Conservation (phyloP, 73 alveolate genomes). For the Blepharisma stoltei region DNA sequence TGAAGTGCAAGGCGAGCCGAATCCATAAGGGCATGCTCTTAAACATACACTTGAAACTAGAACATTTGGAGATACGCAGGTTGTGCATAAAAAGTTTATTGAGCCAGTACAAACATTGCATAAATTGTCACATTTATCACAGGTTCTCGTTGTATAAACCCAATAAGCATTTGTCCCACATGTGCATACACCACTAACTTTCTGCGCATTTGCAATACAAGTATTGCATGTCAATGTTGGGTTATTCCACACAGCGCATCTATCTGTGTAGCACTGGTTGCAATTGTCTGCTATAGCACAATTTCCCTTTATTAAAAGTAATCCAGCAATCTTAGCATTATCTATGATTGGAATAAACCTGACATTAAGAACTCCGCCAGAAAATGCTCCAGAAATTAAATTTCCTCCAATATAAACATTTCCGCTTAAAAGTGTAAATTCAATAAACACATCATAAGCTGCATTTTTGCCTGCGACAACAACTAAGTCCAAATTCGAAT, state of each 20-base stretch:
- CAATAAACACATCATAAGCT: no score
- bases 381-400: no score
- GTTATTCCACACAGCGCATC: neutral
- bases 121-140: neutral
- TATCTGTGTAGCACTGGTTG: neutral
- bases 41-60: neutral
- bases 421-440: no score
- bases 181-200: neutral
- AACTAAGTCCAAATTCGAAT: no score
- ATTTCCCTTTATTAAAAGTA: no score
- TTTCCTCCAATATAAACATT: no score
- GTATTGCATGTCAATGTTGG: neutral
- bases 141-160: neutral
- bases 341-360: no score
- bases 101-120: neutral
- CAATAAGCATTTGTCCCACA: neutral
- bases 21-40: slow-evolving; percentile 9
- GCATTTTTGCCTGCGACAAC: no score
- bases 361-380: no score
- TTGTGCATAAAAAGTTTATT: neutral
- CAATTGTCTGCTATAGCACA: neutral
- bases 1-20: no score
- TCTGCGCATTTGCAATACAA: neutral
- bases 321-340: no score
- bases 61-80: neutral